Base-by-base conservation (phyloP, 345 rosid genomes). In the Salix arbutifolia region DNA sequence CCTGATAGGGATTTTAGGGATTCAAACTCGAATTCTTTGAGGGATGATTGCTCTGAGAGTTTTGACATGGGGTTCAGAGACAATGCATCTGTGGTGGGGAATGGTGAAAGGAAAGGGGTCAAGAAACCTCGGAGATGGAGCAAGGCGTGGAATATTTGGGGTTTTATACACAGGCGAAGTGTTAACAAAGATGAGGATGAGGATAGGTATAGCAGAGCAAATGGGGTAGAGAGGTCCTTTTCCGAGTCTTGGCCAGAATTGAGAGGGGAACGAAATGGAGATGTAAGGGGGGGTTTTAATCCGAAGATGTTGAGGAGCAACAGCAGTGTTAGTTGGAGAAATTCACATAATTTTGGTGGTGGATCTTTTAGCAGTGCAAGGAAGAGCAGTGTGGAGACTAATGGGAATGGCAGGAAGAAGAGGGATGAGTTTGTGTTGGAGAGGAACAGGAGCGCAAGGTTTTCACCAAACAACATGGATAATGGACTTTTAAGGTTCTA, bases 321-420 rank as follows among this genome's bases (percentile, higher is more conserved):
- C 74, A 96, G 97, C 89, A 96, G 98, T 75, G 92, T 92, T 67
- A 96, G 98, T 81, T 96, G 94, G 92, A 90, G 99, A 86, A 94
- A 88, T 76, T 87, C 97, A 0, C 56, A 72, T 12, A 79, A 82
- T 21, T 80, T 75, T 79, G 80, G 81, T n/a, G 92, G 89, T 10
- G 80, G 75, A 44, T 62, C 90, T 0, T 83, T 88, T 64, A 85
- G 71, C 53, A 81, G 83, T 80, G 84, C 69, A 81, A 87, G 91
- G 83, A 87, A 89, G 86, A 91, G 82, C 65, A 82, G 83, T 78
- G 89, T 85, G 6, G 97, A 91, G 72, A 77, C 86, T 11, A 89
- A 84, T 38, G 86, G 87, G 65, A 70, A 84, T 81, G 86, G 86
- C 42, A 93, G 85, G 78, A 92, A 90, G 91, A 91, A 85, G 69